A percentile compares a stretch with the other conserved stretches of the same genome.
Conservation (phyloP, 2,329 filamentous ascomycete species). For the Fusarium concolor region DNA sequence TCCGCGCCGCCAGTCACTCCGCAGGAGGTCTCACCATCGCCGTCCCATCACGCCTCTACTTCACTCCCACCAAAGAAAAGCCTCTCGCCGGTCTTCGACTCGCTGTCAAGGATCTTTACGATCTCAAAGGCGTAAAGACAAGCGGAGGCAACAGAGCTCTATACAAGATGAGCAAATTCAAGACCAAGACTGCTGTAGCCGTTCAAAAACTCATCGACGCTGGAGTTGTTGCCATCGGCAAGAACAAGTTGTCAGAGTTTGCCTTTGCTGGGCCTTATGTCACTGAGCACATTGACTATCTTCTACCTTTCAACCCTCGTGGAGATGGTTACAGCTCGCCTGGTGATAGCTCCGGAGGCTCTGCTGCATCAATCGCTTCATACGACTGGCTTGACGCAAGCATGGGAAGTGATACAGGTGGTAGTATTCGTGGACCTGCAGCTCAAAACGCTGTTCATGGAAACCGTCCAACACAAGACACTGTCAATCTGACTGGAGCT, state of each 20-base stretch:
- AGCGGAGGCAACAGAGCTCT: constrained; percentile 7
- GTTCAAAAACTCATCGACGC: constrained; percentile 29
- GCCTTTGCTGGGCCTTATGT: constrained; percentile 3
- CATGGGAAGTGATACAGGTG: constrained; percentile 36
- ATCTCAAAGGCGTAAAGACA: constrained; percentile 30
- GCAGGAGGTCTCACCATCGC: constrained; percentile 16
- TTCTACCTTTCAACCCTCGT: constrained; percentile 58
- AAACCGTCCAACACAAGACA: constrained; percentile 54
- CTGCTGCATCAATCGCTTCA: constrained; percentile 52
- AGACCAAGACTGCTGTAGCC: not conserved
- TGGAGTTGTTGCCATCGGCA: constrained; percentile 23
- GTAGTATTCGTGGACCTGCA: constrained; percentile 59
- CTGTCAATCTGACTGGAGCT: constrained; percentile 55
- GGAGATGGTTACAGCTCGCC: constrained; percentile 62
- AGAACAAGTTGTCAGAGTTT: constrained; percentile 33
- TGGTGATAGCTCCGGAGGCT: constrained; percentile 59
- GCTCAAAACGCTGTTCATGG: constrained; percentile 58
- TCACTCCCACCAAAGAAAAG: not conserved
- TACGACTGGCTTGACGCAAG: constrained; percentile 58
- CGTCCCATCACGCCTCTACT: constrained; percentile 16
- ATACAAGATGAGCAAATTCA: constrained; percentile 3
- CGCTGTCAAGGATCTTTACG: constrained; percentile 24
- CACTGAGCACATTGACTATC: constrained; percentile 49
- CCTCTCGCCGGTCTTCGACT: constrained; percentile 11
- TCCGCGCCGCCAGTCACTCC: constrained; percentile 14